Evolutionary conservation across 345 rosid species (phyloP).

Genomic region (Ceriops tagal): DNA sequence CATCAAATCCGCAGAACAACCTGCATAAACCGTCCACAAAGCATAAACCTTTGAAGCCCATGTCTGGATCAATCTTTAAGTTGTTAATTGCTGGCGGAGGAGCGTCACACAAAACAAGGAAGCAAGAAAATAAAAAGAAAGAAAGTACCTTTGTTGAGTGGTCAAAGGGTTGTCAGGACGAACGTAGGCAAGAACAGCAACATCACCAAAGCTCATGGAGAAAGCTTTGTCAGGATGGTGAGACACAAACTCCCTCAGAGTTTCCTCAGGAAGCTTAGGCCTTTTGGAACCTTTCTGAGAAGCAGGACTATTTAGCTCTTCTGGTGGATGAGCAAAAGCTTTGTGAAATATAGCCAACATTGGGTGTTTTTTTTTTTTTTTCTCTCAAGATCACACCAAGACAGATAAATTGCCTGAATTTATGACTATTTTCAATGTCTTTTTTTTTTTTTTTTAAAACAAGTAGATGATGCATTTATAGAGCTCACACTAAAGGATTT

Average conservation of each 20-base stretch:
- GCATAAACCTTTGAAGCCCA: not conserved
- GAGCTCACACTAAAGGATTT: not conserved
- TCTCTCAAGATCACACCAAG: not conserved
- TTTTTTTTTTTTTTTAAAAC: not conserved
- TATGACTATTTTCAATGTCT: too few relatives aligned
- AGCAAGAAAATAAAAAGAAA: not conserved
- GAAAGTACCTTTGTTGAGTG: conserved; percentile 8
- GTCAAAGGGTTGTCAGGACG: conserved; percentile 11
- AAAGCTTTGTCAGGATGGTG: conserved; percentile 17
- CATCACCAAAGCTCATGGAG: conserved; percentile 22
- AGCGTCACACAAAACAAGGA: too few relatives aligned
- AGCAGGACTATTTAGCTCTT: conserved; percentile 27
- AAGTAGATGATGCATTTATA: not conserved
- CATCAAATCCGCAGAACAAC: conserved; percentile 45
- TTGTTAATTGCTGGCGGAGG: not conserved
- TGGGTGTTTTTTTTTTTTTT: not conserved
- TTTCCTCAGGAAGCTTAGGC: conserved; percentile 27
- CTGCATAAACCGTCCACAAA: conserved; percentile 1
- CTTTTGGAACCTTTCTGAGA: conserved; percentile 7
- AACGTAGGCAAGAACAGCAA: conserved; percentile 28
- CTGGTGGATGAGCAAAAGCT: conserved; percentile 30
- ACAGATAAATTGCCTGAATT: not conserved
- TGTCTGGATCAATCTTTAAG: not conserved
- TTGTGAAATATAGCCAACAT: conserved; percentile 34
- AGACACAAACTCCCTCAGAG: conserved; percentile 20